Base-by-base conservation (phyloP, 2,329 filamentous ascomycete genomes). In the Ascochyta rabiei region DNA sequence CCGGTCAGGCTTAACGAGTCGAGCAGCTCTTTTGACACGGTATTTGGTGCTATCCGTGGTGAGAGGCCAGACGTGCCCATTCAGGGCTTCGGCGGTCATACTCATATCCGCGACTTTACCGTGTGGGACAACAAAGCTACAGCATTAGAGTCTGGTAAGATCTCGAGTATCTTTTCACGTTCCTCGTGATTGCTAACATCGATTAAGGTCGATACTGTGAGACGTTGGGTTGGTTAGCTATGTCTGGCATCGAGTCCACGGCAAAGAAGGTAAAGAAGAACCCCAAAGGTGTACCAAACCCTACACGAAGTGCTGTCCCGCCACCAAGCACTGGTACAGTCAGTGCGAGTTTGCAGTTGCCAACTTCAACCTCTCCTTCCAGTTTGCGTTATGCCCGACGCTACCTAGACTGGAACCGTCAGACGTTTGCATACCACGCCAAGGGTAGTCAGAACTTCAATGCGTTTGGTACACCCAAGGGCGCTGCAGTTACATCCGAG, bases 361-460 rank as follows among this genome's bases (percentile, higher is more conserved):
- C 70, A 0, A 65, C 56, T 1, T 74, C 72, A n/a, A 69, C 62
- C 8, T 67, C 63, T 10, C 60, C 66, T 1, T 72, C 72, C n/a
- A 53, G 75, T 33, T 35, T 72, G n/a, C 58, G 61, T 72, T 87
- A 83, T 64, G 81, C 82, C 3, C 82, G 86, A 7, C 80, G 86
- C 21, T 89, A 88, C 64, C 78, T 89, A 9, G 87, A 89, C 73
- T 89, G 85, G 82, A 89, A 89, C 69, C 81, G 85, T 5, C 75
- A 80, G n/a, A 86, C 85, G 0, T 88, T 89, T 62, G 79, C 82
- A 53, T 88, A 85, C 65, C 86, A 89, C 66, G 81, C 85, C 3
- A 71, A 76, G n/a, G 79, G 78, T 35, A 81, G 79, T 40, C 79
- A 82, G 41, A 64, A 73, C 34, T 65, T 68, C 41, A 75, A 73